phyloP scores from a whole-genome alignment of 164 flowering plant genomes.

The Umbilicus rupestris region DNA sequence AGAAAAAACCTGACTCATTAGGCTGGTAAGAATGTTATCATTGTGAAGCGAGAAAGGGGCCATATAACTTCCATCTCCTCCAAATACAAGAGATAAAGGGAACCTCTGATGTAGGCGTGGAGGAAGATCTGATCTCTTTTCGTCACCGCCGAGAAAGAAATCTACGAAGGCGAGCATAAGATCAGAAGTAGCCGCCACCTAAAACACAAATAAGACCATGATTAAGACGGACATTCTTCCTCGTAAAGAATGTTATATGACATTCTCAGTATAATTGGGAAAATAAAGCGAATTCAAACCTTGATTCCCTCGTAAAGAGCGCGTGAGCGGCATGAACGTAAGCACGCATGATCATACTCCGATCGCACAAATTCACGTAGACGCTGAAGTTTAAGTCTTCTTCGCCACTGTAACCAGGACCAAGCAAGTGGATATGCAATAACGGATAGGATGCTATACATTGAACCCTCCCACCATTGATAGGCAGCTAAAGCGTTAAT shows the following conservation, averaged over 20 bases:
- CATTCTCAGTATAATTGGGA: too few relatives aligned
- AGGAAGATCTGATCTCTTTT: slow-evolving; percentile 90
- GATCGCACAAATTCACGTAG: slow-evolving; percentile 95
- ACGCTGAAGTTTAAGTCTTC: slow-evolving; percentile 69
- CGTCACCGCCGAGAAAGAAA: slow-evolving; percentile 98
- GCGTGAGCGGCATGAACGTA: slow-evolving; percentile 96
- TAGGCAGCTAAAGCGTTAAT: slow-evolving; percentile 83
- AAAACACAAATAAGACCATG: slow-evolving; percentile 11
- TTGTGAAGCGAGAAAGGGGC: slow-evolving; percentile 88
- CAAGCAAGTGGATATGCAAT: slow-evolving; percentile 87
- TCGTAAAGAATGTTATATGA: too few relatives aligned
- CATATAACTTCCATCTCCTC: slow-evolving; percentile 99
- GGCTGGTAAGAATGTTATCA: slow-evolving; percentile 82
- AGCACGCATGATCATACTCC: slow-evolving; percentile 95
- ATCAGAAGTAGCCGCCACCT: slow-evolving; percentile 96
- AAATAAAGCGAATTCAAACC: slow-evolving; percentile 29
- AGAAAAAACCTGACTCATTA: slow-evolving; percentile 78
- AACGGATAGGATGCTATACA: slow-evolving; percentile 62
- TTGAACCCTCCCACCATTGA: slow-evolving; percentile 99
- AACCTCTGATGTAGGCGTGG: slow-evolving; percentile 78
- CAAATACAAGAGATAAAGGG: slow-evolving; percentile 74
- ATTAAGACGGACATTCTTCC: background rate
- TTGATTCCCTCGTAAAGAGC: slow-evolving; percentile 99
- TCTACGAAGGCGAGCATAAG: slow-evolving; percentile 89
- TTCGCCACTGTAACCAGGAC: slow-evolving; percentile 97